Percentiles rank a stretch among this genome's conserved stretches.
phyloP scores from a whole-genome alignment of 176 grass and related monocot species.

The Triticum timopheevii region DNA sequence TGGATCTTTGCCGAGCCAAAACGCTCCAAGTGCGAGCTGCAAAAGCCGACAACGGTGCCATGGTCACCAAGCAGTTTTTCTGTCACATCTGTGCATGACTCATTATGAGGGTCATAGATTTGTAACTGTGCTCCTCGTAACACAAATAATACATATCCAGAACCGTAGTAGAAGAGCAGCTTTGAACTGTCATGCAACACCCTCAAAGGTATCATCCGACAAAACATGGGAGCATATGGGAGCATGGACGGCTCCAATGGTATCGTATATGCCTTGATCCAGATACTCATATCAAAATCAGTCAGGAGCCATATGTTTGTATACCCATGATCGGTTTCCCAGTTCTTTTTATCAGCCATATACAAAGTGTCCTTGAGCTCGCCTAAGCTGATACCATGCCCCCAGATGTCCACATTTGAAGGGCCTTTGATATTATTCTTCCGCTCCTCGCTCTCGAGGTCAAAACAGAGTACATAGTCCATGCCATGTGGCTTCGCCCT shows the following conservation, averaged over 20 bases:
- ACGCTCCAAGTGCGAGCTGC: not conserved
- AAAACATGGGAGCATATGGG: not conserved
- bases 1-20: not conserved
- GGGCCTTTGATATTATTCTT: not conserved
- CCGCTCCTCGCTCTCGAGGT: constrained; percentile 1
- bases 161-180: not conserved
- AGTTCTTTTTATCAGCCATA: no score
- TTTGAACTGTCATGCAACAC: not conserved
- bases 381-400: not conserved
- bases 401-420: not conserved
- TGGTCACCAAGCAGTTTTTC: not conserved
- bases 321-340: no score
- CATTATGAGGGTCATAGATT: not conserved
- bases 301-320: not conserved
- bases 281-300: not conserved
- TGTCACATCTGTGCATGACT: not conserved
- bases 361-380: not conserved
- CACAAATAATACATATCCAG: no score
- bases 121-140: not conserved
- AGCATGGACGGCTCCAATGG: not conserved
- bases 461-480: not conserved
- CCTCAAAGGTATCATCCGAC: not conserved
- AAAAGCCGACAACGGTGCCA: not conserved
- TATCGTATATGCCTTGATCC: not conserved
- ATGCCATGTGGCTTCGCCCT: not conserved